These are phyloP conservation scores for Boletus reticulatus DNA, from an alignment of 768 basidiomycete species.

Conservation along the genomic window DNA sequence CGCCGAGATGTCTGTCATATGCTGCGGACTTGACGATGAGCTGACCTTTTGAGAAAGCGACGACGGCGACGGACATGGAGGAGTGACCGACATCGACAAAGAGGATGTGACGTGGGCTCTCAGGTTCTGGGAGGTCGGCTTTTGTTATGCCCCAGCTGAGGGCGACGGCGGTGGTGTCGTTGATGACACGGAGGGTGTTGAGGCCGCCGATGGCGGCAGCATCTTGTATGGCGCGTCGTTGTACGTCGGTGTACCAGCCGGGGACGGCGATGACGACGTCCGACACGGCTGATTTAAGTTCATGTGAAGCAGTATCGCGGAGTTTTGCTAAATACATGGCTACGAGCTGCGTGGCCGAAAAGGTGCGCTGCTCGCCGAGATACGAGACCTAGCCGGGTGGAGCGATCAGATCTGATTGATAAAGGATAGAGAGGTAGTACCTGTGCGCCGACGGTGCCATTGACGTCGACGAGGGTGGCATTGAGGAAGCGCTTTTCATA, in stretches of 20 bases:
- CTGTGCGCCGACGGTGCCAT: slow-evolving; percentile 82
- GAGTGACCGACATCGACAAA: slow-evolving; percentile 98
- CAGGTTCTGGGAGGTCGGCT: slow-evolving; percentile 86
- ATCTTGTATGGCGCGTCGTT: slow-evolving; percentile 86
- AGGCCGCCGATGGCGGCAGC: slow-evolving; percentile 88
- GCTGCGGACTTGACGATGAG: slow-evolving; percentile 84
- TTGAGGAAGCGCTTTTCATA: slow-evolving; percentile 92
- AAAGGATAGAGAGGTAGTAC: slow-evolving; percentile 36
- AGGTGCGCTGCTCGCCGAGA: slow-evolving; percentile 73
- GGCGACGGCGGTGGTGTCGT: slow-evolving; percentile 94
- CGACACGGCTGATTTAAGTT: slow-evolving; percentile 83
- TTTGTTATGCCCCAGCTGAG: slow-evolving; percentile 99
- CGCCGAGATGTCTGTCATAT: slow-evolving; percentile 92
- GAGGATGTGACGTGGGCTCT: slow-evolving; percentile 80
- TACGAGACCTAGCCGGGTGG: slow-evolving; percentile 68
- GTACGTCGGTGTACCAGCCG: slow-evolving; percentile 94
- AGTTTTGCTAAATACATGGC: slow-evolving; percentile 89
- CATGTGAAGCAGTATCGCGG: slow-evolving; percentile 78
- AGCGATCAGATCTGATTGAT: slow-evolving; percentile 10
- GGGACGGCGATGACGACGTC: slow-evolving; percentile 97
- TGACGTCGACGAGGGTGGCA: slow-evolving; percentile 79
- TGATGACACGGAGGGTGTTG: slow-evolving; percentile 91
- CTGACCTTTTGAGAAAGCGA: slow-evolving; percentile 93
- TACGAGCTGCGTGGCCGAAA: slow-evolving; percentile 90
- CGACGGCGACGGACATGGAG: slow-evolving; percentile 79